Evolutionary conservation across 768 basidiomycete genomes (phyloP).

Genomic region (Collybia sp.): DNA sequence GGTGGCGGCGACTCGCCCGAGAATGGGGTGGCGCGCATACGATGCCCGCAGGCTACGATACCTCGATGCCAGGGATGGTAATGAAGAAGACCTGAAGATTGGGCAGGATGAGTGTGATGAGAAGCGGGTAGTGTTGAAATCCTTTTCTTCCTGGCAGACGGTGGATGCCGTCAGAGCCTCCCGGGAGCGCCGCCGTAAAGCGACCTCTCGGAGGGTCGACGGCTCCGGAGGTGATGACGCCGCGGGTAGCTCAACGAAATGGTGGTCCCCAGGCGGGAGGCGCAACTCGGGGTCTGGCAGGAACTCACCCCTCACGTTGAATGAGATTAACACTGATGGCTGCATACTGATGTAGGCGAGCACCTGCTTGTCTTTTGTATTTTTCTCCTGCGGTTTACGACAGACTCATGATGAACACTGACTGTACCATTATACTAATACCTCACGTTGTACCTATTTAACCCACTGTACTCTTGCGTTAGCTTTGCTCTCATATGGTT

Average conservation of each 20-base stretch:
- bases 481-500: too few species aligned
- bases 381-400: constrained; percentile 9
- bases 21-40: constrained; percentile 71
- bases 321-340: constrained; percentile 49
- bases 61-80: constrained; percentile 65
- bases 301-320: constrained; percentile 43
- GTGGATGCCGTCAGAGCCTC: constrained; percentile 70
- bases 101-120: constrained; percentile 84
- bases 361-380: constrained; percentile 20
- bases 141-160: constrained; percentile 83
- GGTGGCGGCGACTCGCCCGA: constrained; percentile 51
- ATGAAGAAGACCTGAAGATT: constrained; percentile 55
- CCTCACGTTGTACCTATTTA: constrained; percentile 6
- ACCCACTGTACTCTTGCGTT: neutral
- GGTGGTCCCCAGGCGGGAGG: constrained; percentile 55
- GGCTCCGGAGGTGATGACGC: constrained; percentile 24
- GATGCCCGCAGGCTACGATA: constrained; percentile 66
- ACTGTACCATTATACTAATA: constrained; percentile 1
- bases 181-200: constrained; percentile 64
- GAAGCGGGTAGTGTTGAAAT: constrained; percentile 69
- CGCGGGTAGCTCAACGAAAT: constrained; percentile 24
- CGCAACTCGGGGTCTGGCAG: constrained; percentile 32
- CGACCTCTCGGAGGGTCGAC: constrained; percentile 36
- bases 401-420: neutral
- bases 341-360: constrained; percentile 61